phyloP scores from a whole-genome alignment of 23 red algal species.

The Gracilaria gracilis region DNA sequence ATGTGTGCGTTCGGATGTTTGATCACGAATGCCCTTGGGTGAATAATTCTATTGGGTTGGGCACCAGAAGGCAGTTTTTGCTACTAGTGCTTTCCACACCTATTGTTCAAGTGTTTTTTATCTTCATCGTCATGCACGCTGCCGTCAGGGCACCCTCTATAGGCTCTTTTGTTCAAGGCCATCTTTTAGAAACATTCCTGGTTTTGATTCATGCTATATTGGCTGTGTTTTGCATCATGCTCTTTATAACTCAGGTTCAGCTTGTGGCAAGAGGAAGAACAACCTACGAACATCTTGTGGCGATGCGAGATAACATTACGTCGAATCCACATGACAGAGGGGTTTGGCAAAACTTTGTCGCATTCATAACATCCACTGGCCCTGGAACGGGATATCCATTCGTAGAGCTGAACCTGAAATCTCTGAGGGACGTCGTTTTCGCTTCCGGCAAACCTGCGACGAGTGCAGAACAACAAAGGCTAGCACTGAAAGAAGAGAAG shows the following conservation, averaged over 20 bases:
- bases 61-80: constrained; percentile 68
- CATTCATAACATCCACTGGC: constrained; percentile 58
- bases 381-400: constrained; percentile 44
- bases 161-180: not conserved
- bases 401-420: not conserved
- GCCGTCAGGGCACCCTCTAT: not conserved
- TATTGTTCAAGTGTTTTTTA: constrained; percentile 42
- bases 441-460: not conserved
- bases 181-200: constrained; percentile 12
- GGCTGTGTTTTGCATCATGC: constrained; percentile 55
- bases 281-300: constrained; percentile 59
- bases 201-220: constrained; percentile 41
- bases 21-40: constrained; percentile 95
- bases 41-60: constrained; percentile 76
- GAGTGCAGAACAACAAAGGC: not conserved
- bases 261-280: constrained; percentile 48
- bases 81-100: constrained; percentile 38
- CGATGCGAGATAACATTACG: constrained; percentile 13
- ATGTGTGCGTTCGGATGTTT: constrained; percentile 69
- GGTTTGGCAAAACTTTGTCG: constrained; percentile 24
- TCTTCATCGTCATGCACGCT: constrained; percentile 29
- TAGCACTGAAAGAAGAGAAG: not conserved
- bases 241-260: constrained; percentile 57
- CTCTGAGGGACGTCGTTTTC: constrained; percentile 14
- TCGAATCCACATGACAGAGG: constrained; percentile 47